Conservation (phyloP, 2,329 filamentous ascomycete genomes). For the Aureobasidium pullulans region DNA sequence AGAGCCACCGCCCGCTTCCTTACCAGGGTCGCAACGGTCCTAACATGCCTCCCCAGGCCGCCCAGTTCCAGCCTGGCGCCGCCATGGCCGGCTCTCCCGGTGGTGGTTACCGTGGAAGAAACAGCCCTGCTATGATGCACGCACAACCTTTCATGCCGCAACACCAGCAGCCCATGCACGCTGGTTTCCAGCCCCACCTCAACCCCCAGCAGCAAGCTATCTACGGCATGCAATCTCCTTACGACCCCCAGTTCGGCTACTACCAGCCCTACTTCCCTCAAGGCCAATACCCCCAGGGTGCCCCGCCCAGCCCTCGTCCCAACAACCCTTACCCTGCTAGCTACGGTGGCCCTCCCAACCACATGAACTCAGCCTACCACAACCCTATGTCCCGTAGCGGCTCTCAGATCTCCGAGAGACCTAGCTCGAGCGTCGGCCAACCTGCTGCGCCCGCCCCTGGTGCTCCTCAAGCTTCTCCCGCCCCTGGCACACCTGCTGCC, state of each 20-base stretch:
- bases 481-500: constrained; percentile 51
- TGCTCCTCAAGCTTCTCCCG: constrained; percentile 43
- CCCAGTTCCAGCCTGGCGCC: constrained; percentile 22
- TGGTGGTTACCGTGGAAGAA: constrained; percentile 42
- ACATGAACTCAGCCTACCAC: constrained; percentile 50
- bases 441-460: constrained; percentile 18
- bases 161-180: constrained; percentile 53
- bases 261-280: constrained; percentile 41
- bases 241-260: constrained; percentile 40
- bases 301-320: constrained; percentile 38
- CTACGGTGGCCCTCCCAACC: constrained; percentile 40
- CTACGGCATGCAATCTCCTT: constrained; percentile 45
- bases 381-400: constrained; percentile 74
- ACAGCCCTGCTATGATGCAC: constrained; percentile 49
- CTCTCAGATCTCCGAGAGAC: constrained; percentile 65
- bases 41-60: constrained; percentile 45
- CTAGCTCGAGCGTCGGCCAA: constrained; percentile 50
- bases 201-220: constrained; percentile 55
- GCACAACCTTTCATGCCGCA: constrained; percentile 59
- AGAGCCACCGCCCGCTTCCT: constrained; percentile 44
- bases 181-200: constrained; percentile 51
- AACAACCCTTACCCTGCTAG: constrained; percentile 37
- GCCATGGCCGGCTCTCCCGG: constrained; percentile 29
- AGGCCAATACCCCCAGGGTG: constrained; percentile 42
- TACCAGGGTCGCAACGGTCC: constrained; percentile 44